Percentiles rank a stretch among this genome's conserved stretches.
phyloP scores from a whole-genome alignment of 345 rosid genomes.

The Salix koriyanagi region DNA sequence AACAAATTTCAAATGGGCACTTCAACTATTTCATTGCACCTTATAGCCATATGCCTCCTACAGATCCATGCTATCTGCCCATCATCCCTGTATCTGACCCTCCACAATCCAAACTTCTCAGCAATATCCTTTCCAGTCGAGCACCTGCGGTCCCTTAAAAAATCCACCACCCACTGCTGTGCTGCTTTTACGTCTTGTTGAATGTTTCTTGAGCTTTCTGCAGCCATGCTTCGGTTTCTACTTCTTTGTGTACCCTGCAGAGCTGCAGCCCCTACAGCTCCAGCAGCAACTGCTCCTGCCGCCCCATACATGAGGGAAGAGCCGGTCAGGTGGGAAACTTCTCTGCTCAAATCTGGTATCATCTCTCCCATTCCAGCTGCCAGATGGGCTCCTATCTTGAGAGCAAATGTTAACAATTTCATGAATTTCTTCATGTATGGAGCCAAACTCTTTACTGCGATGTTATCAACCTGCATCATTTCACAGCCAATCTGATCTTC shows the following conservation, averaged over 20 bases:
- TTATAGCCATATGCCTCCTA: constrained; percentile 64
- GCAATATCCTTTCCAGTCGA: constrained; percentile 79
- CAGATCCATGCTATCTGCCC: constrained; percentile 94
- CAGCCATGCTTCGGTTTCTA: constrained; percentile 42
- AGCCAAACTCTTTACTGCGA: constrained; percentile 64
- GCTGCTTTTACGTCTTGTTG: constrained; percentile 73
- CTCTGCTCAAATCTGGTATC: constrained; percentile 92
- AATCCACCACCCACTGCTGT: constrained; percentile 88
- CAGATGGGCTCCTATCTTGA: constrained; percentile 88
- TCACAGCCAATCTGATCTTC: constrained; percentile 87
- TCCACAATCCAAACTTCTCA: constrained; percentile 86
- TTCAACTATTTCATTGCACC: constrained; percentile 67
- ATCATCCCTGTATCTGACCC: constrained; percentile 74
- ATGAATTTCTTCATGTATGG: constrained; percentile 84
- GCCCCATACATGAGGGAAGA: constrained; percentile 67
- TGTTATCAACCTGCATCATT: constrained; percentile 82
- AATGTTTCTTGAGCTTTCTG: constrained; percentile 36
- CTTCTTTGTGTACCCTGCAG: constrained; percentile 32
- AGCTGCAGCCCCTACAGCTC: constrained; percentile 59
- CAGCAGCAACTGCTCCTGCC: constrained; percentile 71
- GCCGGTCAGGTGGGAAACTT: constrained; percentile 63
- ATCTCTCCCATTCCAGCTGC: constrained; percentile 87
- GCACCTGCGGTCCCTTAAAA: constrained; percentile 69
- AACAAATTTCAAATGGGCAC: constrained; percentile 45
- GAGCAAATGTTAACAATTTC: constrained; percentile 78